Base-by-base conservation (phyloP, 2,329 filamentous ascomycete genomes). In the Hypoxylon sp. region DNA sequence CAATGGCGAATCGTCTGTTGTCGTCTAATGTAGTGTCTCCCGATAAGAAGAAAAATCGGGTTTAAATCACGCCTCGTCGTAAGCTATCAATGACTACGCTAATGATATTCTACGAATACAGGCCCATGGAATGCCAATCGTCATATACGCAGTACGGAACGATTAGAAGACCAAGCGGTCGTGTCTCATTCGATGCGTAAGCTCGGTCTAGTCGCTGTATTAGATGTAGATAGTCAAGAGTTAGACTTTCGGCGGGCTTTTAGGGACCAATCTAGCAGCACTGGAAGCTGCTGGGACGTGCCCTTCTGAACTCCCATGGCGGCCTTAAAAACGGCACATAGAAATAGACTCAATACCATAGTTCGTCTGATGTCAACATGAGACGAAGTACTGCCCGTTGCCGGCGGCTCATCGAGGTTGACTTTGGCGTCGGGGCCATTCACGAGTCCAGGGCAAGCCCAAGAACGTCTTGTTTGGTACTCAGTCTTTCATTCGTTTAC, bases 321-420 rank as follows among this genome's bases (percentile, higher is more conserved):
- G 47, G 35, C 58, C 39, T 69, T 67, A 55, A 68, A 58, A 68
- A 50, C 46, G 55, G 60, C 52, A 65, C 55, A 37, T 63, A 65
- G 51, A 63, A 65, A 62, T 62, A 64, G 47, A 42, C 63, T 67
- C 66, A 29, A 29, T 53, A 15, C 24, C 47, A 51, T 29, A 59
- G 35, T 42, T 67, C 44, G 48, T 64, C 69, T 65, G 69, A 67
- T 62, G 57, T 71, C 63, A 65, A 69, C 27, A 69, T 71, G 51
- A 69, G 66, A 71, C 57, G 66, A 69, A 62, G 52, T 62, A 46
- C 37, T 39, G 29, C 39, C 37, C 53, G 27, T 62, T 42, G 31
- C 47, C 55, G 51, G 50, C 60, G 29, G 19, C 37, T 54, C 27
- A 51, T n/a, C 55, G 53, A 66, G 10, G 57, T 64, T 62, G 57